Base-by-base conservation (phyloP, 441 rosid species). In the Mallotus repandus region DNA sequence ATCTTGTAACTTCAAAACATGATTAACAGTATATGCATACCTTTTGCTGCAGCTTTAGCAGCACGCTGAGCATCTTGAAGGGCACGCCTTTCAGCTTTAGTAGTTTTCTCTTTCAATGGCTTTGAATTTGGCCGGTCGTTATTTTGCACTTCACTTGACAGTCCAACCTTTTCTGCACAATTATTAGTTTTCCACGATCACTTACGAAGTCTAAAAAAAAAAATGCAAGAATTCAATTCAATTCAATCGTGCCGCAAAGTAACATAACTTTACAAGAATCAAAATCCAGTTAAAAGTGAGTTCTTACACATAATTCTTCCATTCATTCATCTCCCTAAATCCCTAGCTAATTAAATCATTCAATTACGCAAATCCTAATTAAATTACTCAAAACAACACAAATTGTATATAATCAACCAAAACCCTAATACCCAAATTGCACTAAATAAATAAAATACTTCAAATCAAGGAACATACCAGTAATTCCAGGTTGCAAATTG, bases 61-160 rank as follows among this genome's bases (percentile, higher is more conserved):
- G 94, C 92, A 45, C 96, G 84, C 63, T 91, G 93, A 68, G 93
- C 82, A 73, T 94, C 96, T 82, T 91, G 97, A 80, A 89, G 66
- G 53, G 94, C 92, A 71, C 93, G 96, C 69, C 94, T 85, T 79
- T 94, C 98, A 68, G 97, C 90, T 83, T 91, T 94, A 16, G 89
- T 88, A 11, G 90, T 82, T 77, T 87, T 94, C 10, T 77, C 90
- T 82, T 91, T 94, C 72, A 75, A 69, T 4, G 87, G 62, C 78
- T 84, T 89, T 55, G 91, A 81, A 59, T 63, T 82, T 18, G 83
- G 15, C 38, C 84, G 81, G 35, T 41, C 66, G 50, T 83, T 92
- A 74, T 75, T 85, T 57, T 80, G 84, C 38, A 76, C 78, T 73
- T 81, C 85, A 53, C 46, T 66, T 68, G 75, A 74, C 50, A 70